Evolutionary conservation across 495 filamentous ascomycete species (phyloP).

Genomic region (Annulohypoxylon maeteangense): DNA sequence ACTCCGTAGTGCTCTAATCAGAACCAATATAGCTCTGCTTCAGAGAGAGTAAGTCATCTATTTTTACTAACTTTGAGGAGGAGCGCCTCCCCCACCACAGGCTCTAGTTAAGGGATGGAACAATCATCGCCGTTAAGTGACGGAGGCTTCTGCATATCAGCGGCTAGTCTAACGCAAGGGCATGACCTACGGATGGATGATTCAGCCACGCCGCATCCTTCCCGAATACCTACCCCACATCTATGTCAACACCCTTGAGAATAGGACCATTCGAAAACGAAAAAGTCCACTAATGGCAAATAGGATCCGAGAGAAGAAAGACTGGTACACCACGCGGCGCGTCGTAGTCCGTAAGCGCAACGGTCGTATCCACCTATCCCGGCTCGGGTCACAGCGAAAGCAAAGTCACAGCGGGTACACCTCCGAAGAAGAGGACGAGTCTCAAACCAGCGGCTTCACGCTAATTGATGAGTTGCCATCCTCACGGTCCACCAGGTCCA

Average conservation of each 20-base stretch:
- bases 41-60: conserved; percentile 38
- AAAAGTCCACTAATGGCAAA: neutral
- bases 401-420: conserved; percentile 18
- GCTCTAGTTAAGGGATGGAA: neutral
- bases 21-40: conserved; percentile 39
- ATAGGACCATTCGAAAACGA: neutral
- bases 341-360: conserved; percentile 44
- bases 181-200: neutral
- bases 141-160: neutral
- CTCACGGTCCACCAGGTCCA: conserved; percentile 25
- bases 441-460: conserved; percentile 31
- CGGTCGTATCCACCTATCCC: conserved; percentile 42
- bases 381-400: conserved; percentile 29
- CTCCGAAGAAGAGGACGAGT: conserved; percentile 29
- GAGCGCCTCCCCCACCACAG: neutral
- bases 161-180: neutral
- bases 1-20: conserved; percentile 38
- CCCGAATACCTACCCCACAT: neutral
- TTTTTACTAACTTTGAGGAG: neutral
- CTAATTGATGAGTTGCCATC: conserved; percentile 26
- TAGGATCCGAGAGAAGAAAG: conserved; percentile 40
- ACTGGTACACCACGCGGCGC: conserved; percentile 38
- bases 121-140: conserved; percentile 14
- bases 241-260: neutral
- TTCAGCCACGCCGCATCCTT: conserved; percentile 6